These are phyloP conservation scores for Artemisia princeps DNA, from an alignment of 140 eudicot species.

Conservation along the genomic window DNA sequence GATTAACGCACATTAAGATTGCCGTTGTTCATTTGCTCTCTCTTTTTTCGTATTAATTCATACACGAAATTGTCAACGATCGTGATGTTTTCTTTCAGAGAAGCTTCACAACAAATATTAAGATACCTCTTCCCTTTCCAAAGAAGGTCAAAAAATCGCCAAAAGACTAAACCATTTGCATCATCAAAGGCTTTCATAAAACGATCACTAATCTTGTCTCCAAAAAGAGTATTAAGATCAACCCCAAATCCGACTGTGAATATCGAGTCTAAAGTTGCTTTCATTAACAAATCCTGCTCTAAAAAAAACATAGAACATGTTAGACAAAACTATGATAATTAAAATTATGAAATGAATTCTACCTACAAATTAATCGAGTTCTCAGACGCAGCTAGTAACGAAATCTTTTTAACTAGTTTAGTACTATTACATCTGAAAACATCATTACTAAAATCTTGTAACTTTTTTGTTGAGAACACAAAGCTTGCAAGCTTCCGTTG, in stretches of 20 bases:
- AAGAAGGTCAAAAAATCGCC: constrained; percentile 44
- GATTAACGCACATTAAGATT: constrained; percentile 28
- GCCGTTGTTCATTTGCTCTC: constrained; percentile 37
- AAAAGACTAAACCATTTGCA: constrained; percentile 40
- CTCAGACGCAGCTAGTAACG: constrained; percentile 22
- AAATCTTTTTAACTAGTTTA: constrained; percentile 35
- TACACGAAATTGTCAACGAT: constrained; percentile 47
- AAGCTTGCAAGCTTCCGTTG: constrained; percentile 65
- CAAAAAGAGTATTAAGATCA: constrained; percentile 48
- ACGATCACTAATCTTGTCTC: constrained; percentile 34
- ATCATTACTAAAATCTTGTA: constrained; percentile 48
- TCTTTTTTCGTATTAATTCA: constrained; percentile 42
- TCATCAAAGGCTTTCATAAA: constrained; percentile 58
- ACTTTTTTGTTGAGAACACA: constrained; percentile 46
- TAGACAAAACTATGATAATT: background rate
- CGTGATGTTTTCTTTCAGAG: constrained; percentile 32
- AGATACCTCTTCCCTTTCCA: constrained; percentile 49
- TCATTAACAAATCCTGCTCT: constrained; percentile 52
- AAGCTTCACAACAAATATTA: constrained; percentile 50
- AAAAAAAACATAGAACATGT: background rate
- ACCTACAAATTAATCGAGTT: constrained; percentile 27
- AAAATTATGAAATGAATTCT: background rate
- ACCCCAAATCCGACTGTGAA: constrained; percentile 59
- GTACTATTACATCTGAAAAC: constrained; percentile 38
- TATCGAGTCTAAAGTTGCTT: constrained; percentile 49